Conservation (phyloP, 2,329 filamentous ascomycete species). For the Alternaria angustiovoidea region DNA sequence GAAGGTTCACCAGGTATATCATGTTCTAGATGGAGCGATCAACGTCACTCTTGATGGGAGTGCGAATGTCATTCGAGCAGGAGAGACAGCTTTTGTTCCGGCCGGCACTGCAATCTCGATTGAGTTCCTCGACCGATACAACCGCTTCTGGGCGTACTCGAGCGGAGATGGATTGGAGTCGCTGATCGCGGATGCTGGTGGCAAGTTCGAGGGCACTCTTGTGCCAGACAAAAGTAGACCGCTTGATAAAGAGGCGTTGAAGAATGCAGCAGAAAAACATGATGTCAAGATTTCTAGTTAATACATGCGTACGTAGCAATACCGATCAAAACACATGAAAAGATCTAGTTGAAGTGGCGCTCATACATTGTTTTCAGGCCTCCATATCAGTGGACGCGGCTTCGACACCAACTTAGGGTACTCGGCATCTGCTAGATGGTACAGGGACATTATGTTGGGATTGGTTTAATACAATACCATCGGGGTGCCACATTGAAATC, state of each 20-base stretch:
- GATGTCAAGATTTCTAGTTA: background rate
- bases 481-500: no score
- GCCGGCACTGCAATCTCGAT: background rate
- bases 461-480: no score
- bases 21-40: no score
- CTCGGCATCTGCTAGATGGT: no score
- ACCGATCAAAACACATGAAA: background rate
- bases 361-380: background rate
- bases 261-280: background rate
- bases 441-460: no score
- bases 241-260: background rate
- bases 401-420: no score
- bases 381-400: no score
- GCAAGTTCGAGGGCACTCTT: background rate
- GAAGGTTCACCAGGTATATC: no score
- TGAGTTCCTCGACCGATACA: background rate
- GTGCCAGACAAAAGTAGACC: background rate
- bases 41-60: no score
- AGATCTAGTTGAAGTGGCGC: background rate
- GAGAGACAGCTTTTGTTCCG: no score
- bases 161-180: background rate
- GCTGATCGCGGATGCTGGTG: background rate
- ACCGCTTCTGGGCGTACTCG: background rate
- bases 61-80: no score
- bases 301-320: background rate